Conservation (phyloP, 2,329 filamentous ascomycete species). For the Penicillium sp. region DNA sequence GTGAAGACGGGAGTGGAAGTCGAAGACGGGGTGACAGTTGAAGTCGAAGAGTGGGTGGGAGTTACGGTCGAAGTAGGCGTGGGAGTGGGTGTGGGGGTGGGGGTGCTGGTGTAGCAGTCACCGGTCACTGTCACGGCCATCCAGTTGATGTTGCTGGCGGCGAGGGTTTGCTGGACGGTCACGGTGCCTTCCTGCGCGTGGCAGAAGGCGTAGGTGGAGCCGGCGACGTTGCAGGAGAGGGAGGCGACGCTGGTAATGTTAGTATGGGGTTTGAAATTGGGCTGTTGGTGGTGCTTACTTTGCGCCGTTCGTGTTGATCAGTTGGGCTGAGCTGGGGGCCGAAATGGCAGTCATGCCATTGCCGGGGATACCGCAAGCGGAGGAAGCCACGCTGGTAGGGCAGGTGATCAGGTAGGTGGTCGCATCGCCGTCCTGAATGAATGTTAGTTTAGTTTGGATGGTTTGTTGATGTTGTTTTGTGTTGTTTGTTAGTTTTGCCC, state of each 20-base stretch:
- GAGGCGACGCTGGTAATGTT: neutral
- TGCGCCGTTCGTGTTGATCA: constrained; percentile 18
- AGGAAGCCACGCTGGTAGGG: constrained; percentile 14
- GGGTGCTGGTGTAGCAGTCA: constrained; percentile 19
- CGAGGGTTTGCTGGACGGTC: constrained; percentile 17
- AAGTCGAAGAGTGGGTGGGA: constrained; percentile 2
- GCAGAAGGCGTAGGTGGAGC: constrained; percentile 30
- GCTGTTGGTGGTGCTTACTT: constrained; percentile 14
- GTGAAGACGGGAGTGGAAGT: constrained; percentile 9
- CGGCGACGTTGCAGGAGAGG: constrained; percentile 26
- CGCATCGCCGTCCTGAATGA: constrained; percentile 18
- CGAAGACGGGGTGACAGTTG: constrained; percentile 9
- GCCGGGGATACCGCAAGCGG: constrained; percentile 21
- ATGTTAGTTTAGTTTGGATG: constrained; percentile 1
- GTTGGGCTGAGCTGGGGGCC: constrained; percentile 19
- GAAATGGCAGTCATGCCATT: constrained; percentile 24
- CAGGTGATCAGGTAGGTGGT: constrained; percentile 27
- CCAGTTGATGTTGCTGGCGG: constrained; percentile 20
- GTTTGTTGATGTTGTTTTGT: neutral
- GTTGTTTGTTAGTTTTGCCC: neutral
- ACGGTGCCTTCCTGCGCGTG: constrained; percentile 16
- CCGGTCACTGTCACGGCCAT: constrained; percentile 28
- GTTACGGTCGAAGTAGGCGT: constrained; percentile 16
- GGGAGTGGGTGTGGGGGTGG: constrained; percentile 18
- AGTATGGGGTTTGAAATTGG: neutral